phyloP scores from a whole-genome alignment of 2,329 filamentous ascomycete species.

The Fusarium fujikuroi region DNA sequence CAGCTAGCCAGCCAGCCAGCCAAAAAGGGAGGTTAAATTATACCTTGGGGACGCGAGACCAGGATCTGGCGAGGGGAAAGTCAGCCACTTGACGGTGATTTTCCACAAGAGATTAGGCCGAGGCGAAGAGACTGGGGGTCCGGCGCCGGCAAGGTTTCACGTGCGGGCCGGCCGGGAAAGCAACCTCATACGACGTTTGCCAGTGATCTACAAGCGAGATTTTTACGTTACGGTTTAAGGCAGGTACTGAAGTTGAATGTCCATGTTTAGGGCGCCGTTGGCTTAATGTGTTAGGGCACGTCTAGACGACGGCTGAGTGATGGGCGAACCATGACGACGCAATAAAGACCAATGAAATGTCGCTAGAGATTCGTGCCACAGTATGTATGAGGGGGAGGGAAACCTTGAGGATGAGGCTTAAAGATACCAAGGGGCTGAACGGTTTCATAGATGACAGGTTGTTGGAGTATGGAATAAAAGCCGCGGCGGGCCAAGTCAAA shows the following conservation, averaged over 20 bases:
- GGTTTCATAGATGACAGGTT: conserved; percentile 12
- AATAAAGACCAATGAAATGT: conserved; percentile 15
- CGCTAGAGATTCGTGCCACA: conserved; percentile 12
- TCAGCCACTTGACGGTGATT: conserved; percentile 28
- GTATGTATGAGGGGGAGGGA: not conserved
- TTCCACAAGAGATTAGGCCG: conserved; percentile 38
- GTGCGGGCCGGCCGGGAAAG: conserved; percentile 31
- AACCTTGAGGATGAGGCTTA: conserved; percentile 25
- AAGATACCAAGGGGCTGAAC: conserved; percentile 30
- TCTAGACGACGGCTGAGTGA: not conserved
- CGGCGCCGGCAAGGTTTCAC: conserved; percentile 39
- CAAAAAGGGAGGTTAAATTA: conserved; percentile 18
- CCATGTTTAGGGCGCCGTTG: conserved; percentile 17
- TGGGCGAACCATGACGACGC: conserved; percentile 5
- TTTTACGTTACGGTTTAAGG: conserved; percentile 35
- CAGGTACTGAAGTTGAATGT: conserved; percentile 32
- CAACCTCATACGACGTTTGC: conserved; percentile 32
- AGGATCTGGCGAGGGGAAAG: conserved; percentile 24
- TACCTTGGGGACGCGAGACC: conserved; percentile 8
- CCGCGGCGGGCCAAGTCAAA: conserved; percentile 31
- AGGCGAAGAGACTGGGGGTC: conserved; percentile 35
- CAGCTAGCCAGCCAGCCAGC: conserved; percentile 7
- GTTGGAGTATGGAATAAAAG: conserved; percentile 20
- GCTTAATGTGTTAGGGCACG: conserved; percentile 2
- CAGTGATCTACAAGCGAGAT: conserved; percentile 31